Evolutionary conservation across 371 early-diverging fungal species (phyloP), one percentile per base, ranked within the genome.

Genomic region (Mortierella sp.): DNA sequence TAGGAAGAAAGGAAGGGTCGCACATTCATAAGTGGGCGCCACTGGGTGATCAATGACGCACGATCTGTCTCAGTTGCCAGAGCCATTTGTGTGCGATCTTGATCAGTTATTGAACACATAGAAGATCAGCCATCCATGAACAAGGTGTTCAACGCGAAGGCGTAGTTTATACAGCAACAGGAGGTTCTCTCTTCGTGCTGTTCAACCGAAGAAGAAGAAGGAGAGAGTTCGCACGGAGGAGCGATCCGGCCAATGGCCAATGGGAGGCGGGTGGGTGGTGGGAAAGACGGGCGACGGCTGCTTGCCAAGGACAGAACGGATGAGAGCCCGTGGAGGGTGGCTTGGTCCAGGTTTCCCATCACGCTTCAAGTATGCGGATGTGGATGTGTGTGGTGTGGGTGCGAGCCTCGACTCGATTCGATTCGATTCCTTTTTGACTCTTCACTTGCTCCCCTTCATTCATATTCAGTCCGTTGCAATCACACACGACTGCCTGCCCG

Each of bases 181-280:
- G 9, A 26, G 34, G 34, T 34, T 34, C 14, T 14, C 51, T 19
- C 61, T 31, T 31, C 34, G 6, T 34, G 21, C 5, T 67, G 24
- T 10, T 26, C 71, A 70, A 46, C 48, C 13, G 31, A 37, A 2
- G 24, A 67, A 37, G 43, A 24, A 24, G 4, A 4, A 24, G 24
- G 24, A 67, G 34, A 67, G 40, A 67, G 40, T 31, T 31, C 34
- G n/a, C 34, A 16, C 67, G 43, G 43, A 40, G 24, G 37, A 37
- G 40, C 21, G 67, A 40, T 67, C 40, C 67, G 43, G 67, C 37
- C 40, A 67, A 40, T 67, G 16, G 50, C 67, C 40, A 67, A 67
- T 64, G 37, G 21, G 64, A 37, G 37, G 40, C 24, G 10, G 21
- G 37, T 64, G 64, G 19, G 37, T 64, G 64, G 64, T 19, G 61